A percentile compares a stretch with the other conserved stretches of the same genome.
Evolutionary conservation across 176 grass and related monocot genomes (phyloP).

Genomic region (Zoysia pacifica): DNA sequence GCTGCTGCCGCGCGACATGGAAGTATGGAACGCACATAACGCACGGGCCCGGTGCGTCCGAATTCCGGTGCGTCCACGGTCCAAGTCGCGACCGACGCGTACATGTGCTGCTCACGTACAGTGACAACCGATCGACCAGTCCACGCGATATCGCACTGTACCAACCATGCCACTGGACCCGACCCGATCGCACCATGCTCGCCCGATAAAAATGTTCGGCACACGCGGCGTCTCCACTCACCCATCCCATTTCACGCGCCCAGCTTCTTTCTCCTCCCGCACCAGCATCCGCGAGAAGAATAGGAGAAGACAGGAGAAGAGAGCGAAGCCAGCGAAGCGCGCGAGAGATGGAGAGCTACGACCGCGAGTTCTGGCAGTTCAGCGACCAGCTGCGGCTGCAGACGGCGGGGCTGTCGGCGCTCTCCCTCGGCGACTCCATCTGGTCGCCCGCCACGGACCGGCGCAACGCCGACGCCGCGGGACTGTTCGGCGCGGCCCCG

Average conservation of each 20-base stretch:
- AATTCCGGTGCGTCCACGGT: no score
- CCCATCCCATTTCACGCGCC: no score
- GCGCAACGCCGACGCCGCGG: slow-evolving; percentile 21
- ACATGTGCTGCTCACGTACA: no score
- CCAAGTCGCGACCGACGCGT: no score
- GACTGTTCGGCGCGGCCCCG: slow-evolving; percentile 4
- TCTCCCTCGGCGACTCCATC: slow-evolving; percentile 88
- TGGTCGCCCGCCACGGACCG: slow-evolving; percentile 52
- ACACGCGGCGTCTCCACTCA: no score
- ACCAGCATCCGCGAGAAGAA: not conserved
- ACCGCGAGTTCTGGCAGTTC: slow-evolving; percentile 92
- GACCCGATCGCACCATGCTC: no score
- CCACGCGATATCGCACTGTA: no score
- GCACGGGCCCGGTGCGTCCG: not conserved
- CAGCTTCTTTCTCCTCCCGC: no score
- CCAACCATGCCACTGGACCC: no score
- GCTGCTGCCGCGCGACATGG: not conserved
- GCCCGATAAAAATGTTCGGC: no score
- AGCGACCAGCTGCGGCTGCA: slow-evolving; percentile 90
- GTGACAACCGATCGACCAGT: not conserved
- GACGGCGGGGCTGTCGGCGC: slow-evolving; percentile 65
- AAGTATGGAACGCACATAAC: not conserved
- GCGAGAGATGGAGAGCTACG: slow-evolving; percentile 50
- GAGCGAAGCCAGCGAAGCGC: no score
- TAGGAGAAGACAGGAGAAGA: no score